phyloP scores from a whole-genome alignment of 805 yeast species.

The Lipomyces chichibuensis region DNA sequence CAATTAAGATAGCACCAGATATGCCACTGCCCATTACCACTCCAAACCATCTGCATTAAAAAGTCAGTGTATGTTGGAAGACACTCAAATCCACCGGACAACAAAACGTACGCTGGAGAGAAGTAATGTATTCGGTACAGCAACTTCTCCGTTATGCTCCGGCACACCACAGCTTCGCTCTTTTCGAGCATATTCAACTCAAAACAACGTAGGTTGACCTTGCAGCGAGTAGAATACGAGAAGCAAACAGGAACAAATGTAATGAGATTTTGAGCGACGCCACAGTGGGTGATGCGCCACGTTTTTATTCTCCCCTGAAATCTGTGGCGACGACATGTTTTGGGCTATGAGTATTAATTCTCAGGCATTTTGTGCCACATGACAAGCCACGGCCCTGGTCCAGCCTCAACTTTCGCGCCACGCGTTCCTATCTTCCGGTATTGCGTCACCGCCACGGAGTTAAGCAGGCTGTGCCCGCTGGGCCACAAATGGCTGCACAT shows the following conservation, averaged over 20 bases:
- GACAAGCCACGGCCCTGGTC: neutral
- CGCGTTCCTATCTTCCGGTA: neutral
- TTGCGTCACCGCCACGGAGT: constrained; percentile 9
- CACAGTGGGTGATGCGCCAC: neutral
- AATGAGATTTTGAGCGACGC: neutral
- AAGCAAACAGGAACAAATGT: neutral
- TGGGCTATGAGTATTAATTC: neutral
- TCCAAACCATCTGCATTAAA: constrained; percentile 56
- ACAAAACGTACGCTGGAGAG: constrained; percentile 37
- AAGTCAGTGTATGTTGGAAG: neutral
- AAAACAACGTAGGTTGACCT: neutral
- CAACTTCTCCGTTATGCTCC: constrained; percentile 2
- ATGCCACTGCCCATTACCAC: constrained; percentile 88
- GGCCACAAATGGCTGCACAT: neutral
- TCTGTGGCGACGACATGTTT: neutral
- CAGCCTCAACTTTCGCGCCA: neutral
- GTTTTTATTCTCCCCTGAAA: constrained; percentile 4
- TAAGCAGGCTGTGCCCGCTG: constrained; percentile 1
- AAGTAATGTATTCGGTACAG: constrained; percentile 37
- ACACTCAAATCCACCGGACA: neutral
- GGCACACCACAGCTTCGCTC: neutral
- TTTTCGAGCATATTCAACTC: neutral
- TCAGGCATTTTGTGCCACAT: neutral
- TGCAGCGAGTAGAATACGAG: neutral
- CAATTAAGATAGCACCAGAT: constrained; percentile 59